Percentiles rank a stretch among this genome's conserved stretches.
These are phyloP conservation scores for Penicillium sp. DNA, from an alignment of 2,329 filamentous ascomycete species.

Conservation along the genomic window DNA sequence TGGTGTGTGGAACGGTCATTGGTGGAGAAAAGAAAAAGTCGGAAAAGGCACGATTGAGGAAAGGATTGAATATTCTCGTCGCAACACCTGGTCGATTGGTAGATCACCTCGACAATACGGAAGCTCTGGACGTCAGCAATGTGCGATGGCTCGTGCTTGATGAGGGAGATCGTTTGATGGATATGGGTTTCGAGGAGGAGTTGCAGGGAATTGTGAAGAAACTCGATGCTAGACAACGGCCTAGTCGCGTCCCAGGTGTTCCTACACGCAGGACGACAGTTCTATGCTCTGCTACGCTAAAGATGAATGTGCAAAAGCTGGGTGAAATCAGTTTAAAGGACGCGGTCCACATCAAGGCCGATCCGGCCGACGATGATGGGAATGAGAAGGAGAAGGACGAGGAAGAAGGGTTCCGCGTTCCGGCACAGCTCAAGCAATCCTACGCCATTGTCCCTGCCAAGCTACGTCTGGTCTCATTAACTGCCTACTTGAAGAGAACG, in stretches of 20 bases:
- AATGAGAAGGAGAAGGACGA: constrained; percentile 47
- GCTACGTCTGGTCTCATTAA: constrained; percentile 80
- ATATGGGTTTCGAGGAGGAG: constrained; percentile 93
- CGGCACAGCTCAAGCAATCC: constrained; percentile 88
- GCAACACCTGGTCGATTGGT: constrained; percentile 87
- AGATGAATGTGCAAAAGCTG: constrained; percentile 90
- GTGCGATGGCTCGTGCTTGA: constrained; percentile 93
- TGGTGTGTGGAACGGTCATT: constrained; percentile 82
- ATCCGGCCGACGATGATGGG: constrained; percentile 54
- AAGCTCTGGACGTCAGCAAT: constrained; percentile 79
- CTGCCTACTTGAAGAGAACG: constrained; percentile 76
- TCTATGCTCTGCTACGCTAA: constrained; percentile 94
- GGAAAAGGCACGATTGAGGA: constrained; percentile 88
- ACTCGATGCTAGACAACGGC: constrained; percentile 64
- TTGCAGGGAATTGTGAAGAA: constrained; percentile 80
- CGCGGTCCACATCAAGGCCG: constrained; percentile 77
- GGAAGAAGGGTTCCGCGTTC: constrained; percentile 68
- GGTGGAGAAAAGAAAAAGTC: constrained; percentile 70
- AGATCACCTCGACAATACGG: constrained; percentile 89
- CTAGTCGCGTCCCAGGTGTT: constrained; percentile 59
- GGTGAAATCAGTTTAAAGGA: constrained; percentile 95
- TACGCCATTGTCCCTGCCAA: constrained; percentile 87
- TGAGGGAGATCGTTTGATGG: constrained; percentile 97
- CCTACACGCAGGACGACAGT: constrained; percentile 77
- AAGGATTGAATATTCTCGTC: constrained; percentile 92